phyloP scores from a whole-genome alignment of 495 filamentous ascomycete genomes.

The Neurospora terricola region DNA sequence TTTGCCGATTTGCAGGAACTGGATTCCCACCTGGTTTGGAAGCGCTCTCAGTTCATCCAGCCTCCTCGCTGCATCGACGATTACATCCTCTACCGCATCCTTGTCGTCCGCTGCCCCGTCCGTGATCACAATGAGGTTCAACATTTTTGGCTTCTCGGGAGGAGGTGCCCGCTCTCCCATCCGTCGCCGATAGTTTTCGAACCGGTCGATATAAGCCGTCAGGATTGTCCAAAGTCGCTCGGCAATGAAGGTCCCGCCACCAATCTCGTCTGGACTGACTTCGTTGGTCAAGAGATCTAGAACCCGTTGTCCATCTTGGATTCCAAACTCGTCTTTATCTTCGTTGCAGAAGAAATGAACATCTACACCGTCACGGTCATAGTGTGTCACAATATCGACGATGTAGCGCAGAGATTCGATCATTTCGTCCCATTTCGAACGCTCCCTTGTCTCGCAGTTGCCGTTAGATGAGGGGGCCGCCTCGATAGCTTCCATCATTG shows the following conservation, averaged over 20 bases:
- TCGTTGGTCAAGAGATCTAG: conserved; percentile 55
- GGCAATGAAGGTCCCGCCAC: conserved; percentile 55
- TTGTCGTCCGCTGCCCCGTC: conserved; percentile 75
- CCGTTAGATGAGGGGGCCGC: not conserved
- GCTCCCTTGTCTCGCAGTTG: not conserved
- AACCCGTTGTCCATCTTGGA: conserved; percentile 42
- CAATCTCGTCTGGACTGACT: conserved; percentile 40
- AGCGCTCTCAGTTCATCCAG: conserved; percentile 61
- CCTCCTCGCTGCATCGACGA: conserved; percentile 52
- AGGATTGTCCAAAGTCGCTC: conserved; percentile 56
- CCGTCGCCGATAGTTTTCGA: conserved; percentile 10
- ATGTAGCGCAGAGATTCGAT: conserved; percentile 57
- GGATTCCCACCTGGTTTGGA: conserved; percentile 73
- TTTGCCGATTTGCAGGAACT: conserved; percentile 81
- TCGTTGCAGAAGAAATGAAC: conserved; percentile 71
- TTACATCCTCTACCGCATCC: conserved; percentile 42
- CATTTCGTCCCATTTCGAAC: conserved; percentile 58
- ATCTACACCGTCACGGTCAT: conserved; percentile 73
- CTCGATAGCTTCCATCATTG: conserved; percentile 49
- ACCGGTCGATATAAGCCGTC: conserved; percentile 40
- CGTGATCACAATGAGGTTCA: conserved; percentile 81
- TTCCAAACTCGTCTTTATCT: conserved; percentile 23
- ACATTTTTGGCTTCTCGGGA: conserved; percentile 45
- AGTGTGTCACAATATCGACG: conserved; percentile 62
- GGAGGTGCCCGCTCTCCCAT: conserved; percentile 10